Base-by-base conservation (phyloP, 495 filamentous ascomycete genomes). In the Penicillium turbatum region DNA sequence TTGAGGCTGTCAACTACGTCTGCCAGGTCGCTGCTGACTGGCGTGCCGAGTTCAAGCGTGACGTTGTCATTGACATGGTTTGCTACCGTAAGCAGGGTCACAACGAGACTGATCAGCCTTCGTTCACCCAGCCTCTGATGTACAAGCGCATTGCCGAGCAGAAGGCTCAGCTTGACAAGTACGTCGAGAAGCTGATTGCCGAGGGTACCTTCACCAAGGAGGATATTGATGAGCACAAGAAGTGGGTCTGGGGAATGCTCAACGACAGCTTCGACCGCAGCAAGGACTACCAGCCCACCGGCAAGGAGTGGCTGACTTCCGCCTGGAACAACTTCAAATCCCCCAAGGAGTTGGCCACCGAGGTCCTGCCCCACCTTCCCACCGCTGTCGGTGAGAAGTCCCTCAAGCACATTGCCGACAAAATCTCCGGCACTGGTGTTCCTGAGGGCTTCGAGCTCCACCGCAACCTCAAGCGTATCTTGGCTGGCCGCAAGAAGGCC, bases 321-420 rank as follows among this genome's bases (percentile, higher is more conserved):
- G 95, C 93, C 51, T 98, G 93, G 93, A 95, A 98, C 74, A 92
- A 86, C 53, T 98, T 98, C 83, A 97, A 97, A 79, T 93, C 90
- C 29, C 93, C 93, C 63, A 98, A 97, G 76, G 93, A 98, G 74
- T 75, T 98, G 48, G 92, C 92, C 36, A 91, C 86, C 15, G 93
- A 98, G 77, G 86, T 97, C 48, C 78, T 98, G 47, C 91, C 95
- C 46, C 93, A 98, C 76, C 82, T 89, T 52, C 85, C 90, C 4
- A 98, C 93, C 11, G 88, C 86, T 19, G 84, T 97, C 30, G 82
- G 84, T 15, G 57, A 64, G 48, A 79, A 85, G 54, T 83, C 78
- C 11, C 74, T 97, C 43, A 81, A 86, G 65, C 83, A 89, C 71
- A 89, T 97, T 64, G 90, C 84, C 41, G 77, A 84, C 61, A 81